phyloP scores from a whole-genome alignment of 139 green algal genomes.

The Micractinium conductrix region DNA sequence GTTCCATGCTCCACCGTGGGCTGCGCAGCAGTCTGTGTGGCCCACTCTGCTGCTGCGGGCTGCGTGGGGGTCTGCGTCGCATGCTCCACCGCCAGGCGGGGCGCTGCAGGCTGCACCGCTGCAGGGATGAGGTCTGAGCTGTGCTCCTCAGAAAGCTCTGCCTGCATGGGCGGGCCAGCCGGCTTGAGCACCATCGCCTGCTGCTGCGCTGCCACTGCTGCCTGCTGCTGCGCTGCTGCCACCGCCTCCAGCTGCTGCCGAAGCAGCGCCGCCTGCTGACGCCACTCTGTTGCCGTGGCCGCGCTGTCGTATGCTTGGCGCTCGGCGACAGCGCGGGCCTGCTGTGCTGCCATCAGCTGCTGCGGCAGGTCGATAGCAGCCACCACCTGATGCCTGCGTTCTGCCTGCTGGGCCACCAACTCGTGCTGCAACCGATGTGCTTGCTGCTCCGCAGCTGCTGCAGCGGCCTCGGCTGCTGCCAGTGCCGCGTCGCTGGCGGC shows the following conservation, averaged over 20 bases:
- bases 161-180: background rate
- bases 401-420: background rate
- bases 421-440: background rate
- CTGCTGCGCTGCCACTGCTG: background rate
- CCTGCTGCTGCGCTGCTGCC: background rate
- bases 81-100: no score
- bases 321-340: background rate
- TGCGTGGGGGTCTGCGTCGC: no score
- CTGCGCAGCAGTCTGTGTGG: no score
- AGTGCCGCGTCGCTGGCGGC: background rate
- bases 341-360: background rate
- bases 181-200: background rate
- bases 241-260: conserved; percentile 15
- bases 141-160: background rate
- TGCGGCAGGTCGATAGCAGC: background rate
- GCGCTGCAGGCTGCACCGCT: background rate
- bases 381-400: background rate
- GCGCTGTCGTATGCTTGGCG: background rate
- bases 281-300: conserved; percentile 1
- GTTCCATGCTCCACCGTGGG: no score
- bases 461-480: background rate
- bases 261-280: conserved; percentile 29
- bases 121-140: background rate
- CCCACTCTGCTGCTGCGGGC: no score
- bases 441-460: conserved; percentile 8